phyloP scores from a whole-genome alignment of 805 yeast genomes.

The Saturnispora gosingensis region DNA sequence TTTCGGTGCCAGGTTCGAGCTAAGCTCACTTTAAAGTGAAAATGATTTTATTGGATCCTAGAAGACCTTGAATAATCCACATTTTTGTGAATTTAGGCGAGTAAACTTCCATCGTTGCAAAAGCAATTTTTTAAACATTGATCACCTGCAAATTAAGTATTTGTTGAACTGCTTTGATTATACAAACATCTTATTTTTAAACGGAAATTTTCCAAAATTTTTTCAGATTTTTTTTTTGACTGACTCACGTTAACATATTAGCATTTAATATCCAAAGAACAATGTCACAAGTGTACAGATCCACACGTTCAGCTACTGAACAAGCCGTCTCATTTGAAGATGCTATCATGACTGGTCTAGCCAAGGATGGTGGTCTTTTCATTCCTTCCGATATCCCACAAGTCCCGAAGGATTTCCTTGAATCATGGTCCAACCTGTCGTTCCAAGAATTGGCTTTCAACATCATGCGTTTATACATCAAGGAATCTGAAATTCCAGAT shows the following conservation, averaged over 20 bases:
- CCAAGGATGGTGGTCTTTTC: conserved; percentile 94
- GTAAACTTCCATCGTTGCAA: no score
- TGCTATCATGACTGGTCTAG: conserved; percentile 82
- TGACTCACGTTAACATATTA: background rate
- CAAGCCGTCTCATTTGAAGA: conserved; percentile 64
- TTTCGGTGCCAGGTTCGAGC: no score
- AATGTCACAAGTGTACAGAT: conserved; percentile 57
- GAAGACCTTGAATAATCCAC: no score
- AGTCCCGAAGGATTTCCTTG: conserved; percentile 42
- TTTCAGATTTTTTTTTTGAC: background rate
- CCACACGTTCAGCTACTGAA: conserved; percentile 55
- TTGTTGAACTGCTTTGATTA: background rate
- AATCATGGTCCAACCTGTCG: conserved; percentile 61
- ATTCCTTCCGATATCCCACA: conserved; percentile 77
- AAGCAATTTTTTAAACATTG: no score
- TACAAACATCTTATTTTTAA: background rate
- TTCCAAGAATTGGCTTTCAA: conserved; percentile 85
- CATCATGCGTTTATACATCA: conserved; percentile 72
- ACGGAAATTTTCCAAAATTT: background rate
- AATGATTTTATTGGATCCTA: no score
- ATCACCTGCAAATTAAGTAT: background rate
- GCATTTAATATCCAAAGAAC: background rate
- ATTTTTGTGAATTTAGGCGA: no score
- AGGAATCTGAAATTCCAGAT: conserved; percentile 61
- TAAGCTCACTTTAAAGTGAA: no score